Percentiles rank a stretch among this genome's conserved stretches.
These are phyloP conservation scores for Elongisporangium senticosum DNA, from an alignment of 352 stramenopile genomes.

Conservation along the genomic window DNA sequence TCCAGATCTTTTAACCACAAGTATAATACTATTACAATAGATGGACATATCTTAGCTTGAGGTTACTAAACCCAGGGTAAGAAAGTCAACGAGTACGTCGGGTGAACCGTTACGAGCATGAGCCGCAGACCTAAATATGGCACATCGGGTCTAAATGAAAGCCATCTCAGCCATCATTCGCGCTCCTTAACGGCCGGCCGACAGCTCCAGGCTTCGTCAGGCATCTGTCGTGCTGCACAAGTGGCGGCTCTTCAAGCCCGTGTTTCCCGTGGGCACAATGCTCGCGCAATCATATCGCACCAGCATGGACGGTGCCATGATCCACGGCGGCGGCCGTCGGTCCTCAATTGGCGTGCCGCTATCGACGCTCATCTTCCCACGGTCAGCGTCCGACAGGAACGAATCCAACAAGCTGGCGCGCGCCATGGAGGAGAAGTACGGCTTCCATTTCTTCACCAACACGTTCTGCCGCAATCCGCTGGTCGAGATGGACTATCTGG, in stretches of 20 bases:
- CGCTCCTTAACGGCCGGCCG: neutral
- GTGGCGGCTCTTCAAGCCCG: neutral
- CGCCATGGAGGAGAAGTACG: slow-evolving; percentile 73
- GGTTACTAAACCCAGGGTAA: neutral
- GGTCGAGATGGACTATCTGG: slow-evolving; percentile 72
- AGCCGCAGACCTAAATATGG: neutral
- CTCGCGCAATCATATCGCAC: neutral
- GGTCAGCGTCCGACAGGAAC: slow-evolving; percentile 56
- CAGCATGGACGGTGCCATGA: neutral
- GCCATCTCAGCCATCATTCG: neutral
- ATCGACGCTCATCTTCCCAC: slow-evolving; percentile 67
- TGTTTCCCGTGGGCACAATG: neutral
- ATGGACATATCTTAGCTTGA: neutral
- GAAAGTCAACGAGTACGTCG: neutral
- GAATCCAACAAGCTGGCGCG: slow-evolving; percentile 61
- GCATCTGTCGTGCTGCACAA: neutral
- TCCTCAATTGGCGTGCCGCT: slow-evolving; percentile 60
- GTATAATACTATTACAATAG: neutral
- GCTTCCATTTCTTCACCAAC: slow-evolving; percentile 81
- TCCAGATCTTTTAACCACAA: neutral
- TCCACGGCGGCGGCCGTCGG: slow-evolving; percentile 16
- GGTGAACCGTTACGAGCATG: neutral
- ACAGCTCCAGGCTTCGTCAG: neutral
- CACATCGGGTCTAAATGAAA: neutral
- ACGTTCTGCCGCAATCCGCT: slow-evolving; percentile 50